Evolutionary conservation across 805 yeast species (phyloP), one percentile per base, ranked within the genome.

Genomic region (Metschnikowia lochheadii): DNA sequence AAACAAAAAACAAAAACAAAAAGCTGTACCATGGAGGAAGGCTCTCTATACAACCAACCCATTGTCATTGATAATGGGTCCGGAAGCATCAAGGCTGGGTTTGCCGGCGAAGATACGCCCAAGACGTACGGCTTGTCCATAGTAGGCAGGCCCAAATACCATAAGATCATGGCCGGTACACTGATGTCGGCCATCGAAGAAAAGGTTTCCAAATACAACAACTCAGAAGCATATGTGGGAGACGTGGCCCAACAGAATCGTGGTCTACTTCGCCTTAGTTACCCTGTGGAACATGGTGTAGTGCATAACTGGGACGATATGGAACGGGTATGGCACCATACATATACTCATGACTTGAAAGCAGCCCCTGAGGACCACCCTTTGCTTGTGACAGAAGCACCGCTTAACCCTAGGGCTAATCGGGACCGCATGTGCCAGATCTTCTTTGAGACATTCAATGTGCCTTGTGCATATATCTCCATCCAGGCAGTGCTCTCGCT

Each of bases 31-130:
- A 58, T 58, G 61, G 61, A 56, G 33, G 61, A 56, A 34, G 61
- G 57, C 7, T 46, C 51, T 26, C 63, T 73, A 33, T 73, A 73
- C 52, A 74, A 74, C 58, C 79, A 74, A 53, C 78, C 79, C 7
- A 72, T 74, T 21, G 79, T 74, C 15, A 65, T 74, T 34, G 79
- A 74, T 55, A 74, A 74, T 57, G 97, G 98, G 6, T 85, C 96
- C 3, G 96, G 96, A 1, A 77, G 78, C 36, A 73, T 91, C 49
- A 87, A 89, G 63, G 88, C 95, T 1, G 97, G 98, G 0, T 88
- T 91, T 66, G 96, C 97, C 0, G 97, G 97, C 20, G 95, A 87
- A 57, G 94, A 89, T 45, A 78, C 74, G 56, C 98, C 98, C 3
- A 78, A 81, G 59, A 66, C 79, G 41, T 76, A 75, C 57, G 81